Evolutionary conservation across 208 protist genomes (phyloP).

Genomic region (Leishmania aethiopica): DNA sequence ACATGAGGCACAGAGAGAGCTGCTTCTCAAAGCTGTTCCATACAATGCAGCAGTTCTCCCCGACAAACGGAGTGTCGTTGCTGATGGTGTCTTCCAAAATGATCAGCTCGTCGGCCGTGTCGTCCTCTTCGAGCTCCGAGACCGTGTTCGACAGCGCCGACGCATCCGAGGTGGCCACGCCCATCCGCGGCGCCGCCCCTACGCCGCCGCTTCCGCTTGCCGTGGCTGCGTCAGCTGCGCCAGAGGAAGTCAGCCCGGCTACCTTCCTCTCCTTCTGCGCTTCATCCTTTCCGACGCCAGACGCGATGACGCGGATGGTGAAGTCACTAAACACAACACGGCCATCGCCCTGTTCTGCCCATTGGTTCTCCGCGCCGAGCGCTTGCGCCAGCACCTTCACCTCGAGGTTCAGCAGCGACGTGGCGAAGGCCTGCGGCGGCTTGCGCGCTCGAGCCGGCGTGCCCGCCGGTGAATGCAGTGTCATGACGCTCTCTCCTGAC

Average conservation of each 20-base stretch:
- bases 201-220: not conserved
- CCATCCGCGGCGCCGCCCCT: slow-evolving; percentile 1
- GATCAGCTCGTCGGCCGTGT: slow-evolving; percentile 34
- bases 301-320: slow-evolving; percentile 59
- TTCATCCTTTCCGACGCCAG: not conserved
- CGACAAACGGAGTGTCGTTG: slow-evolving; percentile 79
- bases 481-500: not conserved
- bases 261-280: slow-evolving; percentile 7
- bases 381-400: slow-evolving; percentile 78
- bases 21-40: slow-evolving; percentile 84
- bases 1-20: slow-evolving; percentile 83
- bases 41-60: slow-evolving; percentile 88
- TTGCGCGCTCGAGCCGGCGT: not conserved
- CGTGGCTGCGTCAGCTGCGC: not conserved
- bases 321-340: slow-evolving; percentile 60
- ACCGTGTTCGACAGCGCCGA: slow-evolving; percentile 14
- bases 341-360: slow-evolving; percentile 67
- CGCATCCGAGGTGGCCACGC: not conserved
- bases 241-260: not conserved
- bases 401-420: slow-evolving; percentile 62
- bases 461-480: not conserved
- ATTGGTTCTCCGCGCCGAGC: slow-evolving; percentile 74
- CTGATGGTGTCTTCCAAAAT: slow-evolving; percentile 77
- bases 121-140: slow-evolving; percentile 29
- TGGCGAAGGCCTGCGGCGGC: slow-evolving; percentile 3